Conservation (phyloP, 2,329 filamentous ascomycete species). For the Penicillium nordicum region DNA sequence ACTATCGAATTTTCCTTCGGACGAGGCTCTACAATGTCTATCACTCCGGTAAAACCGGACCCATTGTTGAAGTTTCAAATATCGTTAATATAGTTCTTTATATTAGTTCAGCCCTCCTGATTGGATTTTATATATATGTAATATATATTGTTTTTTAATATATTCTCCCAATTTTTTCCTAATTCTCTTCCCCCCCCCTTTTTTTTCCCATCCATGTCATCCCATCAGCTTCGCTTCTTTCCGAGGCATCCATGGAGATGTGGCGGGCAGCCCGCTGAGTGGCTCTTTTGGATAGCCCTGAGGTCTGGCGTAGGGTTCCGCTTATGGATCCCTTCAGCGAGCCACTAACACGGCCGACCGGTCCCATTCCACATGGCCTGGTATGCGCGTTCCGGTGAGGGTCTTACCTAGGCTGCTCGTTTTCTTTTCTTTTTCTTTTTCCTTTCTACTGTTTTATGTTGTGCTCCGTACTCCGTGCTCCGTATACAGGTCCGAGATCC, state of each 20-base stretch:
- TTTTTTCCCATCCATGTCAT: too few species aligned
- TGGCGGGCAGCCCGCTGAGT: slow-evolving; percentile 31
- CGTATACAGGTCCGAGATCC: background rate
- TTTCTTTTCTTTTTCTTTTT: slow-evolving; percentile 15
- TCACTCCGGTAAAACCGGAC: background rate
- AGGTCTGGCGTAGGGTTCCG: too few species aligned
- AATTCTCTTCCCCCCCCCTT: too few species aligned
- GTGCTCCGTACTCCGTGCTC: background rate
- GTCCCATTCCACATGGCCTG: slow-evolving; percentile 24
- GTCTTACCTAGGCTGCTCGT: slow-evolving; percentile 6
- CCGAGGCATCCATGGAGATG: slow-evolving; percentile 4
- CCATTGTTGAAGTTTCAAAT: background rate
- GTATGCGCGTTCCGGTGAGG: slow-evolving; percentile 13
- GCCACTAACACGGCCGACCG: slow-evolving; percentile 26
- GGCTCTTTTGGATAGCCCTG: slow-evolving; percentile 3
- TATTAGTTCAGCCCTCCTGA: background rate
- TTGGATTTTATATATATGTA: background rate
- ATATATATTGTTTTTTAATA: background rate
- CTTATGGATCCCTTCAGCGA: slow-evolving; percentile 10
- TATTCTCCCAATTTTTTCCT: too few species aligned
- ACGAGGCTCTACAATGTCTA: slow-evolving; percentile 12
- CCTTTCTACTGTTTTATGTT: background rate
- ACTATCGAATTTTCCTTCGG: slow-evolving; percentile 14
- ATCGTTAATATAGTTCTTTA: background rate
- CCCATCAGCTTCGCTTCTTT: slow-evolving; percentile 1